Base-by-base conservation (phyloP, 2,329 filamentous ascomycete species). In the Bipolaris cookei region DNA sequence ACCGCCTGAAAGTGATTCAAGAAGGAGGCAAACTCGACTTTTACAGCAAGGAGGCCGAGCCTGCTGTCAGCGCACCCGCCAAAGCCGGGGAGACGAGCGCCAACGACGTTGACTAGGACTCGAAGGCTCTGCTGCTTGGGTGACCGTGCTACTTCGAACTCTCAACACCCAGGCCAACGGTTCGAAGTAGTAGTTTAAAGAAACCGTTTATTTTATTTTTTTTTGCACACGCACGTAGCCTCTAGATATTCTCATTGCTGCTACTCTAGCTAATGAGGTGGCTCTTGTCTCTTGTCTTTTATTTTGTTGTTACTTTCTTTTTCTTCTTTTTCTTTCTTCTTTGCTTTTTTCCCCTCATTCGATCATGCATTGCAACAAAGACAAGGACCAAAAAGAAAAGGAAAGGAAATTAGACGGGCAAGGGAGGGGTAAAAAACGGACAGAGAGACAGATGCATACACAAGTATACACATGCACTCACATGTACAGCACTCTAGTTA, bases 1-100 rank as follows among this genome's bases (percentile, higher is more conserved):
- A 99, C 52, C 86, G 95, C 58, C 84, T 83, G 11, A 91, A 92
- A 1, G 80, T 95, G 58, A 82, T 98, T 43, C 79, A 85, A 58
- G 78, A 82, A 0, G 86, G 82, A 10, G 93, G 92, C 1, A 83
- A 83, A 70, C 78, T 94, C 41, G 80, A 90, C 34, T 93, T 91
- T 76, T 95, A 96, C 69, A 82, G 83, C 14, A 64, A 72, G 55
- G 64, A 64, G 5, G 30, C 50, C 45, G 64, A 64, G 54, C 20
- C 48, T 8, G 25, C 38, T 30, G 60, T 51, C 16, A 51, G 38
- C 16, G 43, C 58, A 11, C 43, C 59, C 2, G 43, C 48, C 20
- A 59, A 57, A 50, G 37, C 48, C 23, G 62, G 56, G 18, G 63
- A 67, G 34, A 73, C 70, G 49, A 73, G 68, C 51, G 61, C 67